phyloP scores from a whole-genome alignment of 176 grass and related monocot species.

The Zoysia japonica region DNA sequence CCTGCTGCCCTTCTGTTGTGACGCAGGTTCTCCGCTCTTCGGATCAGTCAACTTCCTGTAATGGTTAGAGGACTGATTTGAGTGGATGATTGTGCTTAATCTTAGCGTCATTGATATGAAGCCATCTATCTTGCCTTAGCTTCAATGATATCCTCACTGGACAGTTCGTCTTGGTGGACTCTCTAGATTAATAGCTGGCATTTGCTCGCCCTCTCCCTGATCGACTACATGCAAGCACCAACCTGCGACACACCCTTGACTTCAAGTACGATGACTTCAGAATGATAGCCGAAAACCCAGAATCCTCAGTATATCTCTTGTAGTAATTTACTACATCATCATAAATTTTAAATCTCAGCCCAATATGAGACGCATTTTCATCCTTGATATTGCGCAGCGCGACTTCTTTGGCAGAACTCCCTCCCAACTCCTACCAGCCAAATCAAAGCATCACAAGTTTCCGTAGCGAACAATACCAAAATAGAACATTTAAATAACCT shows the following conservation, averaged over 20 bases:
- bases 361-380: conserved; percentile 50
- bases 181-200: conserved; percentile 78
- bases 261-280: conserved; percentile 76
- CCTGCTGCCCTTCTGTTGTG: conserved; percentile 52
- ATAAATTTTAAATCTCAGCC: conserved; percentile 85
- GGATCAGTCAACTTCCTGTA: conserved; percentile 69
- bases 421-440: conserved; percentile 45
- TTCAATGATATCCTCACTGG: conserved; percentile 76
- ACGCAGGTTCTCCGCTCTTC: conserved; percentile 41
- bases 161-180: conserved; percentile 80
- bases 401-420: conserved; percentile 8
- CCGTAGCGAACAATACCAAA: neutral
- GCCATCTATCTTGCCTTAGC: conserved; percentile 80
- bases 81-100: conserved; percentile 89
- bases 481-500: neutral
- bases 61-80: conserved; percentile 63
- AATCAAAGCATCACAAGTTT: conserved; percentile 5
- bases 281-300: conserved; percentile 66
- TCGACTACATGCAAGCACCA: conserved; percentile 84
- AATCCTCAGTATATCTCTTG: conserved; percentile 70
- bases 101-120: conserved; percentile 71
- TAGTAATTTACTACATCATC: conserved; percentile 77
- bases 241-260: conserved; percentile 72
- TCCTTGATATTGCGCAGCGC: conserved; percentile 45
- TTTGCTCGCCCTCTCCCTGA: conserved; percentile 82